A percentile compares a stretch with the other conserved stretches of the same genome.
These are phyloP conservation scores for Podaxis sp. DNA, from an alignment of 768 basidiomycete genomes.

Conservation along the genomic window DNA sequence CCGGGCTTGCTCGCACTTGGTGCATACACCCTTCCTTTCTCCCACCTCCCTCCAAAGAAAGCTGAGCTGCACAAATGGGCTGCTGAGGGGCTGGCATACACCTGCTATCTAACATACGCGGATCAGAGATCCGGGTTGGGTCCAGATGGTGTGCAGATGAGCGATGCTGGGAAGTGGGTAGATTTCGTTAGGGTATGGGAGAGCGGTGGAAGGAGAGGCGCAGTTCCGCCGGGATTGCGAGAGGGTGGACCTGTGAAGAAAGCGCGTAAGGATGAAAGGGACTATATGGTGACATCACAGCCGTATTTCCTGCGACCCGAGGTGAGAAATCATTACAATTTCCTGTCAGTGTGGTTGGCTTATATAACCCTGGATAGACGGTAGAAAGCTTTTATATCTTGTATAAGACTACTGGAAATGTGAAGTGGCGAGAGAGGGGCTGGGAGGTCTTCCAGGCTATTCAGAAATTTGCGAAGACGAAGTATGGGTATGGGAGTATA, in stretches of 20 bases:
- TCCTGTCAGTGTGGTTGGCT: not conserved
- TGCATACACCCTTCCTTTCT: constrained; percentile 37
- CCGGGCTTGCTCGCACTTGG: constrained; percentile 64
- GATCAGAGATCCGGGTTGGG: constrained; percentile 66
- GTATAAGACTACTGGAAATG: constrained; percentile 51
- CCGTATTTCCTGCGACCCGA: constrained; percentile 50
- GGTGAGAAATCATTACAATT: constrained; percentile 28
- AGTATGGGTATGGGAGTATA: constrained; percentile 48
- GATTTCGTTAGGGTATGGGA: constrained; percentile 44
- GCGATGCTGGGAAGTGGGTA: constrained; percentile 36
- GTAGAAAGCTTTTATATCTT: constrained; percentile 55
- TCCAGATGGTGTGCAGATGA: constrained; percentile 52
- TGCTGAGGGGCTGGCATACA: constrained; percentile 60
- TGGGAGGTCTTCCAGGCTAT: constrained; percentile 51
- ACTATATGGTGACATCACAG: constrained; percentile 36
- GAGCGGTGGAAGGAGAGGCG: constrained; percentile 29
- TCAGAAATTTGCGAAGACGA: constrained; percentile 43
- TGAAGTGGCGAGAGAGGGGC: constrained; percentile 52
- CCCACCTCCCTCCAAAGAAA: constrained; percentile 31
- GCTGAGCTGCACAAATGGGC: constrained; percentile 54
- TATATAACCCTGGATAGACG: constrained; percentile 32
- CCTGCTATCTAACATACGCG: constrained; percentile 62
- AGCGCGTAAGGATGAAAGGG: constrained; percentile 25
- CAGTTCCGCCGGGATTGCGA: constrained; percentile 24
- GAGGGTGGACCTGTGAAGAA: constrained; percentile 20